phyloP scores from a whole-genome alignment of 768 basidiomycete genomes.

The Tricholomella constricta region DNA sequence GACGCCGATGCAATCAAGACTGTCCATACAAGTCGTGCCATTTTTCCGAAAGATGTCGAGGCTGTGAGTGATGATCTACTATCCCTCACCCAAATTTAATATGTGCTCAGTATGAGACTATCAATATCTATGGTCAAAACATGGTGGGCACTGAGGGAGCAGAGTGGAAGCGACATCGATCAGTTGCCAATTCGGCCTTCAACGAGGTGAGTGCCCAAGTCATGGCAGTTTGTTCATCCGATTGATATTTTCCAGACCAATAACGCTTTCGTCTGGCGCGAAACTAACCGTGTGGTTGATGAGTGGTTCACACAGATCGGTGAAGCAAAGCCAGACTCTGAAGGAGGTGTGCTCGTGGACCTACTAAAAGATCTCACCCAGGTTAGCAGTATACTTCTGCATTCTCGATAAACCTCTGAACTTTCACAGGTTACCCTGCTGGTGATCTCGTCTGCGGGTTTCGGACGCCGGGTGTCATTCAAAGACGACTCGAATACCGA shows the following conservation, averaged over 20 bases:
- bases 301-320: conserved; percentile 47
- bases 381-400: no score
- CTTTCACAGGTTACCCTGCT: conserved; percentile 34
- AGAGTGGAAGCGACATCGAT: conserved; percentile 51
- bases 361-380: conserved; percentile 26
- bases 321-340: background rate
- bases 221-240: background rate
- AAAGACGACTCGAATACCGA: conserved; percentile 27
- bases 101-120: conserved; percentile 34
- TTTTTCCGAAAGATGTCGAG: conserved; percentile 42
- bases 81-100: background rate
- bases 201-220: conserved; percentile 38
- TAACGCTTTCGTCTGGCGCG: conserved; percentile 50
- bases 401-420: conserved; percentile 11
- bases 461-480: conserved; percentile 40
- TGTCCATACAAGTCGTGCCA: conserved; percentile 30
- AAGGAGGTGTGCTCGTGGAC: conserved; percentile 16
- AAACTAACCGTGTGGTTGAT: conserved; percentile 38
- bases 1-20: conserved; percentile 44
- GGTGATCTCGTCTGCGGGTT: conserved; percentile 42
- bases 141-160: conserved; percentile 42
- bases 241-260: conserved; percentile 35
- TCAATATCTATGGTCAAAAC: conserved; percentile 50
- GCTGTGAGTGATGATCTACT: conserved; percentile 27
- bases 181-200: conserved; percentile 49